Evolutionary conservation across 2,329 filamentous ascomycete genomes (phyloP), one percentile per base, ranked within the genome.

Genomic region (Ramularia endophylla): DNA sequence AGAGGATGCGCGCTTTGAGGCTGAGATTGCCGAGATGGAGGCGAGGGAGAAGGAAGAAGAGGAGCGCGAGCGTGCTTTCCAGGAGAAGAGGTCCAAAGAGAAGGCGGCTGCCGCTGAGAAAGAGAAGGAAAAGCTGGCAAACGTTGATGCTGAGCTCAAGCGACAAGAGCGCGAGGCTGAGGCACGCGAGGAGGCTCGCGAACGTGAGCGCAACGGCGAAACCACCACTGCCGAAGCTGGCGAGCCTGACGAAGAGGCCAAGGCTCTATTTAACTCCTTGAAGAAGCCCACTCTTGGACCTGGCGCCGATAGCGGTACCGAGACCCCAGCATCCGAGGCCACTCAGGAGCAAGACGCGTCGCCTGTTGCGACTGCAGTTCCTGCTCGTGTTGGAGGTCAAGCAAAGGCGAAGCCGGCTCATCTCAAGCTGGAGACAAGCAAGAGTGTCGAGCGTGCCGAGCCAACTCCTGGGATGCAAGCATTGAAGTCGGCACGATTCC

Each of bases 381-480:
- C 63, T 22, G 42, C 48, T n/a, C 62, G 63, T 52, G 53, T 59
- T 13, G 65, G 75, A 32, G 69, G 71, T 42, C 70, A 69, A 22
- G 73, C 80, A 55, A 88, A 87, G 66, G 79, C 74, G 16, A 95
- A 95, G 74, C 90, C 92, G 36, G 81, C 84, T 45, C 83, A 87
- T 32, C 81, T 98, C 52, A 95, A 95, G 68, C 75, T 97, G 48
- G 79, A 88, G 41, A 94, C 85, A 49, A 87, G 81, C 55, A 94
- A 89, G 69, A 73, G 84, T 27, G 79, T 95, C 17, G 90, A 98
- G 70, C 85, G 90, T 39, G 81, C 87, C 39, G 89, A 95, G 66
- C 90, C 90, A 12, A 97, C 87, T 50, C 87, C 92, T 44, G 90
- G 89, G 47, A 83, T 98, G 62, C 89, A 94, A 65, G 85, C 90